A percentile compares a stretch with the other conserved stretches of the same genome.
phyloP scores from a whole-genome alignment of 306 rosid species.

The Casuarina equisetifolia region DNA sequence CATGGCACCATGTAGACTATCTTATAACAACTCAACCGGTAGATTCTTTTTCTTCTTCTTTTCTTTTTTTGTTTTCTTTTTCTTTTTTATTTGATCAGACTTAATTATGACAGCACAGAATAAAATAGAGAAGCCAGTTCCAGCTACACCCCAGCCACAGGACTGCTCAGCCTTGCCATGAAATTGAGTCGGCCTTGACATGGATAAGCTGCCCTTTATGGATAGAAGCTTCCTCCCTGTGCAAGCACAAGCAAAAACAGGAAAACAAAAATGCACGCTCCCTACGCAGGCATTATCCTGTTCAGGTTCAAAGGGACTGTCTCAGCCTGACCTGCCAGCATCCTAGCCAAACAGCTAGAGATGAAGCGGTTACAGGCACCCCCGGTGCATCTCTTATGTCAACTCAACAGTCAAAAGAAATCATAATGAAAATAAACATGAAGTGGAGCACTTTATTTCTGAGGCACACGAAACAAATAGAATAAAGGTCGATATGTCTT shows the following conservation, averaged over 20 bases:
- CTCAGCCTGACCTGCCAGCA: slow-evolving; percentile 90
- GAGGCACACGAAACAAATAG: slow-evolving; percentile 31
- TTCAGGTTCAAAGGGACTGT: slow-evolving; percentile 99
- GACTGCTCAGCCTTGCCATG: slow-evolving; percentile 26
- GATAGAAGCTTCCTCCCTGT: slow-evolving; percentile 52
- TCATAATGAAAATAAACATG: slow-evolving; percentile 8
- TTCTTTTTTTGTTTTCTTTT: too few species aligned
- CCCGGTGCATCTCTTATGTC: slow-evolving; percentile 88
- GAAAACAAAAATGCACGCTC: slow-evolving; percentile 82
- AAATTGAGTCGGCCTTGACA: slow-evolving; percentile 35
- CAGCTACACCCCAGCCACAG: slow-evolving; percentile 26
- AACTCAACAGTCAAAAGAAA: slow-evolving; percentile 36
- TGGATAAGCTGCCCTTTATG: slow-evolving; percentile 37
- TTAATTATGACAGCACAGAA: background rate
- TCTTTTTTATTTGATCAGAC: background rate
- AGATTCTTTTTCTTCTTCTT: too few species aligned
- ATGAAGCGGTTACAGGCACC: slow-evolving; percentile 87
- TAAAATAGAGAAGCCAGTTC: background rate
- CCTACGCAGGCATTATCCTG: slow-evolving; percentile 99
- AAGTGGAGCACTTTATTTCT: slow-evolving; percentile 43
- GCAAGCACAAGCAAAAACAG: slow-evolving; percentile 43
- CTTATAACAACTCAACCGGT: too few species aligned
- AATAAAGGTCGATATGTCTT: slow-evolving; percentile 31
- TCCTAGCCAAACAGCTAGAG: slow-evolving; percentile 43
- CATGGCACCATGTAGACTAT: too few species aligned